Base-by-base conservation (phyloP, 1,139 yeast species). In the Yamadazyma blattariae region DNA sequence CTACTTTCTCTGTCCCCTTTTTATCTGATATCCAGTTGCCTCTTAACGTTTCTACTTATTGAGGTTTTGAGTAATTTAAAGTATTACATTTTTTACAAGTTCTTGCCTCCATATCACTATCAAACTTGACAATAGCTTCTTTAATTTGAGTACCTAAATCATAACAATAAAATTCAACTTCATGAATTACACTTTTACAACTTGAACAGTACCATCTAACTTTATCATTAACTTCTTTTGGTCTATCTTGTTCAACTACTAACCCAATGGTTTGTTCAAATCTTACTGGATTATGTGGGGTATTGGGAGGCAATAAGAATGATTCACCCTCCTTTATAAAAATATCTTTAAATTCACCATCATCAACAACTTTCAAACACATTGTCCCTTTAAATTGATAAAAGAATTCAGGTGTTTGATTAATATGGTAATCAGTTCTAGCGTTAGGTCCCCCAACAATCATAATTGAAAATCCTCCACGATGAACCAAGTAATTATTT, bases 401-500 rank as follows among this genome's bases (percentile, higher is more conserved):
- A 58, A 90, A 90, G 75, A 89, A 90, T 52, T 89, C 97, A 0
- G 97, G 97, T 0, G 97, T 90, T 50, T 87, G 95, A 53, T 90
- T 90, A 36, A 90, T 77, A 54, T 90, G 97, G 57, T 87, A 90
- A 55, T 90, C 97, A 0, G 96, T 88, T 41, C 97, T 71, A 51
- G 82, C 95, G 57, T 90, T 90, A 2, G 97, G 97, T 0, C 97
- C 97, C 7, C 97, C 97, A 2, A 90, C 95, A 33, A 79, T 77
- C 97, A 90, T 90, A 29, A 88, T 87, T 1, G 97, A 89, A 53
- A 86, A 86, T 0, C 96, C 97, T 3, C 95, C 96, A 32, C 89
- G 72, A 56, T 90, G 96, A 23, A 89, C 77, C 53, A 97, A 87
- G 60, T 62, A 90, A 56, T 90, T 90, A 61, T 88, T 89, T 19